Evolutionary conservation across 768 basidiomycete species (phyloP), one percentile per base, ranked within the genome.

Genomic region (Macrocybe gigantea): DNA sequence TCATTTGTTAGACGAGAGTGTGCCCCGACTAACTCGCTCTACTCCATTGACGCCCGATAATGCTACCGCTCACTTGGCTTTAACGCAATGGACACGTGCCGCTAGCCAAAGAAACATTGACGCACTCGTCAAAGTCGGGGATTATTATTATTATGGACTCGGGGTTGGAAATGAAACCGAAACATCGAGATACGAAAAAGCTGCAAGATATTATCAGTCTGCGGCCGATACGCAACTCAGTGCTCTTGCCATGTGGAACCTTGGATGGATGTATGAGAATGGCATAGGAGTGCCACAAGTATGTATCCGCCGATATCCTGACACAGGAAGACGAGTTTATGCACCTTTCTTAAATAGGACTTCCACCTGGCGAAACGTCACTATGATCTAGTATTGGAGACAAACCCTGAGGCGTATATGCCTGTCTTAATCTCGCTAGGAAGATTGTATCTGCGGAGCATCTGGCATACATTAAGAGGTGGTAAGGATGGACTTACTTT

Each of bases 181-280:
- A 55, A 57, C 70, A 1, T 58, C 72, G 13, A 78, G 88, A 12
- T 82, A 83, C 62, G 93, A 95, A 63, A 93, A 93, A 56, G 96
- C 96, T 0, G 93, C 89, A 1, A 81, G 85, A 29, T 97, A 90
- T 61, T 99, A 99, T 59, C 93, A 90, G 60, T 87, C 89, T 31
- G 96, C 96, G 3, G 92, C 90, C 2, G 92, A 93, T 53, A 94
- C 91, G 2, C 90, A 94, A 51, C 56, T 87, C 57, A 96, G 93
- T 56, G 93, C 96, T 1, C 72, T 98, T 53, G 93, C 96, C 1
- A 91, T 96, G 84, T 97, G 93, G 93, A 96, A 97, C 60, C 69
- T 98, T 8, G 96, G 95, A 1, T 97, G 91, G 90, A 98, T 98
- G 96, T 98, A 97, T 63, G 95, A 98, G 68, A 91, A 93, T 56